Base-by-base conservation (phyloP, 805 yeast species). In the Candida nemodendra region DNA sequence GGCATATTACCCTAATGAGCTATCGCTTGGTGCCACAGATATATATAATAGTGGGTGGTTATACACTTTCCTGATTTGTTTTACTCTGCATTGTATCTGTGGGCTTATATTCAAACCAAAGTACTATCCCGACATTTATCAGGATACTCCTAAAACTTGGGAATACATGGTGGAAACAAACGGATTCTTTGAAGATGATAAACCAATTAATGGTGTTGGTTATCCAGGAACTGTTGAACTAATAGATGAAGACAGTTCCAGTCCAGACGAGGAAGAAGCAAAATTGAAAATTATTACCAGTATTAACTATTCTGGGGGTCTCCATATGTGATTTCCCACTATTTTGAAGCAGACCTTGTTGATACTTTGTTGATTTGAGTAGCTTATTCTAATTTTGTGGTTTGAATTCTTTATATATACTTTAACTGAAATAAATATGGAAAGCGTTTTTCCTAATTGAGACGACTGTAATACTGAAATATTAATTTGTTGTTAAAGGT, bases 101-200 rank as follows among this genome's bases (percentile, higher is more conserved):
- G 45, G 48, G 7, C 31, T 38, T 11, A n/a, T 48, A 12, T 30
- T 26, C 23, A 51, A 51, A 25, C 54, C 54, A 18, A 29, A 34
- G 32, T 26, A 42, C 12, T 51, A 50, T 30, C 54, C 56, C 4
- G 47, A 44, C 17, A 29, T 28, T 4, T 53, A 50, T 28, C 19
- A 25, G 12, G 52, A 45, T 24, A 36, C 53, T 3, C 54, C 56
- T 22, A 48, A 31, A 9, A 47, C 51, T 3, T 51, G 45, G 40
- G 51, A 51, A 30, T 44, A 50, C 29, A 50, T 50, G 54, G 47
- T 31, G 22, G 39, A 32, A 4, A 21, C 36, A 1, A 42, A 44
- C 38, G 56, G 56, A 2, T 51, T 51, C 31, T 51, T 51, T 26
- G 54, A 51, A 24, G 54, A 50, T 9, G 54, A 51, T 31, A 28